Evolutionary conservation across 1,139 yeast genomes (phyloP), one percentile per base, ranked within the genome.

Genomic region (Saccharomyces pastorianus): DNA sequence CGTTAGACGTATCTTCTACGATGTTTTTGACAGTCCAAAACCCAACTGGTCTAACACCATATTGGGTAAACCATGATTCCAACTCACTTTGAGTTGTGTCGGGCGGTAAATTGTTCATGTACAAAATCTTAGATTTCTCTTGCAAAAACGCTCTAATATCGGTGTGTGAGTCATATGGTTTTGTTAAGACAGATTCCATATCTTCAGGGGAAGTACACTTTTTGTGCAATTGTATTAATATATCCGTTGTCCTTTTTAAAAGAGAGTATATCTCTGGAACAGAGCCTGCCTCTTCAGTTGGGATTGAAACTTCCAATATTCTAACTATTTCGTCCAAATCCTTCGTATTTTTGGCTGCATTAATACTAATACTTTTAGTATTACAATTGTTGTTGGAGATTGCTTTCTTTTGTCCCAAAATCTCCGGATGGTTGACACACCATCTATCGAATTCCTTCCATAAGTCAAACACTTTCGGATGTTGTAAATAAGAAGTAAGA

Each of bases 1-100:
- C 53, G 38, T 57, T 60, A 3, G 62, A 60, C 1, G 63, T 57
- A 27, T 61, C 66, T 46, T 65, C 69, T 1, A 63, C 60, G n/a
- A 65, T 61, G 38, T 67, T 65, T 64, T 85, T 84, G 54, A 90
- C 75, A 0, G 95, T 84, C 96, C 96, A 89, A 66, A 89, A 88
- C 6, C 96, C 95, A 51, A 88, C 78, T 1, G 96, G 96, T 50
- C 93, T 77, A 3, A 89, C 86, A 1, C 96, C 96, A 66, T 80
- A 84, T 66, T 87, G 95, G 3, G 90, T 82, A 66, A 89, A 89
- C 96, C 97, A 91, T 46, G 85, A 79, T 72, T 91, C 97, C 51
- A 91, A 74, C 69, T 91, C 97, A 46, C 90, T 80, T 69, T 90
- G 97, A 1, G 96, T 90, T 4, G 95, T 88, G 63, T 90, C 97